Evolutionary conservation across 1,139 yeast species (phyloP), one percentile per base, ranked within the genome.

Genomic region (Magnusiomyces ingens): DNA sequence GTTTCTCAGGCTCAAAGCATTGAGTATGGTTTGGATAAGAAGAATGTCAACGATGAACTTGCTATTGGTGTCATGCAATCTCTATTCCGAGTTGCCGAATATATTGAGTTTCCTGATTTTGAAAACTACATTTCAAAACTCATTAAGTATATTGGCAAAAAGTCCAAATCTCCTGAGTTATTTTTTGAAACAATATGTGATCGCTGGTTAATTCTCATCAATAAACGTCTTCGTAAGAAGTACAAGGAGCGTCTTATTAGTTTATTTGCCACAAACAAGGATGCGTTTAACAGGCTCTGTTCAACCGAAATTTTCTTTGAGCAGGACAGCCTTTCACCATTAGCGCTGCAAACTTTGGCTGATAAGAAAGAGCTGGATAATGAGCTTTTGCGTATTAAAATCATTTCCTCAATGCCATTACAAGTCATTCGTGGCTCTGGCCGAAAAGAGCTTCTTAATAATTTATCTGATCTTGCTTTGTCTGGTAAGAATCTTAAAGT

Each of bases 151-250:
- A 50, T 61, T 48, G 51, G 51, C 32, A 52, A 56, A 40, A 47
- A 55, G 37, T 46, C 58, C 3, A 47, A 50, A 2, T 26, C 50
- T 4, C 53, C 54, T 6, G 52, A 57, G 3, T 22, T 26, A 18
- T 54, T 53, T 26, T 51, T 64, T 2, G 45, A 55, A 10, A 43
- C 45, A 19, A 54, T 64, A 11, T 55, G 64, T 11, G 51, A 57
- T 8, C 55, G 68, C 49, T 64, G 68, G 68, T 51, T 64, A n/a
- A 36, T 61, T 6, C 41, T 64, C 22, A 61, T 60, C 12, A 57
- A 62, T 43, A 48, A 36, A 15, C 48, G 55, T 8, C 61, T 62
- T 41, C 49, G 51, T 11, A 51, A 55, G 26, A 56, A 58, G 29
- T 54, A 60, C 38, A 45, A 58, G 18, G 51, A 49, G 1, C 45